Percentiles rank a stretch among this genome's conserved stretches.
Conservation (phyloP, 2,329 filamentous ascomycete species). For the Fusarium coicis region DNA sequence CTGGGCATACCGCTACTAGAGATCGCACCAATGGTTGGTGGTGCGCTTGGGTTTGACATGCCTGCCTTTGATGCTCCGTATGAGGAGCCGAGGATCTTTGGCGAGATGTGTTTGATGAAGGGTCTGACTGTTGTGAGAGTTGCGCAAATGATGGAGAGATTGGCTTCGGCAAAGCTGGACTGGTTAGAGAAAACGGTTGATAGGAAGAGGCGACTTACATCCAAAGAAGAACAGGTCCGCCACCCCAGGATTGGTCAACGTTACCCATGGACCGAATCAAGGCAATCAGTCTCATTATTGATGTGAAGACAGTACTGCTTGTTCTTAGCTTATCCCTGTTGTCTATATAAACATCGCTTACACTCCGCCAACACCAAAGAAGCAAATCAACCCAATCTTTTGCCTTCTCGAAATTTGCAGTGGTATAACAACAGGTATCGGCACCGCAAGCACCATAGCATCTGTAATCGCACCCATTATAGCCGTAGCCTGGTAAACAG, state of each 20-base stretch:
- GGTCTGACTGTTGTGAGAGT: constrained; percentile 23
- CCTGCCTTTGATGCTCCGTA: neutral
- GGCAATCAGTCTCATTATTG: constrained; percentile 23
- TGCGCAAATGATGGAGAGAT: constrained; percentile 30
- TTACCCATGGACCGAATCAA: constrained; percentile 15
- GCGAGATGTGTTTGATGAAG: constrained; percentile 27
- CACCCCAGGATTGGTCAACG: constrained; percentile 15
- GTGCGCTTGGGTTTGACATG: constrained; percentile 18
- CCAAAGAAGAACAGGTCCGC: constrained; percentile 26
- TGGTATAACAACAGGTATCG: constrained; percentile 10
- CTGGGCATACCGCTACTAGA: neutral
- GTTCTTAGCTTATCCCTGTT: neutral
- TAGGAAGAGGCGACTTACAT: constrained; percentile 1
- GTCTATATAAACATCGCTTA: neutral
- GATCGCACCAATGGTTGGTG: constrained; percentile 18
- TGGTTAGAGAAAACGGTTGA: neutral
- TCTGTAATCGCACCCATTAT: constrained; percentile 15
- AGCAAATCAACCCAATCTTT: constrained; percentile 19
- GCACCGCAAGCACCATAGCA: constrained; percentile 13
- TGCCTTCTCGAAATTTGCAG: constrained; percentile 4
- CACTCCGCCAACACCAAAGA: constrained; percentile 17
- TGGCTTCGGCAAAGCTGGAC: constrained; percentile 22
- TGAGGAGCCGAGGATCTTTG: constrained; percentile 12
- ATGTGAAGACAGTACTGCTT: constrained; percentile 26
- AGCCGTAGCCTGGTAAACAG: constrained; percentile 17